phyloP scores from a whole-genome alignment of 768 basidiomycete genomes.

The Rhodosporidiobolus odoratus region DNA sequence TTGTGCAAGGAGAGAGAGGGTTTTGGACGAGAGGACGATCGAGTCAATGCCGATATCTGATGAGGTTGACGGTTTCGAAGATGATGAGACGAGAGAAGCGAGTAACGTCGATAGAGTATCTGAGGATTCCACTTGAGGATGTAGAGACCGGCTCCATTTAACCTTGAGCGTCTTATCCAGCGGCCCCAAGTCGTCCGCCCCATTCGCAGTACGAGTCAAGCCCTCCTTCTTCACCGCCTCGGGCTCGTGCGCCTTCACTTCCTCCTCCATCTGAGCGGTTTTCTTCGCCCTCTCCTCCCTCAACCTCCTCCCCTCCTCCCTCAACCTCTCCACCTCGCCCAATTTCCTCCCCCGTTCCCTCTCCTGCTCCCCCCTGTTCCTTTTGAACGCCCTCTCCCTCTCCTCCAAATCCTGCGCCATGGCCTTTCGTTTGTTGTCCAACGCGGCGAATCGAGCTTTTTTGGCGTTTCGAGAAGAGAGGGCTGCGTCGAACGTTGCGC shows the following conservation, averaged over 20 bases:
- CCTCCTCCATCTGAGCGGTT: background rate
- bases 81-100: background rate
- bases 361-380: conserved; percentile 23
- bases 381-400: conserved; percentile 39
- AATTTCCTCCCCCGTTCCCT: conserved; percentile 10
- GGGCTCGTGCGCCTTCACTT: background rate
- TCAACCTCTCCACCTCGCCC: conserved; percentile 37
- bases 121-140: background rate
- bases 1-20: conserved; percentile 6
- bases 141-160: conserved; percentile 32
- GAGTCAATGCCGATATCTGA: conserved; percentile 27
- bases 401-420: conserved; percentile 37
- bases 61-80: background rate
- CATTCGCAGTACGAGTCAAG: background rate
- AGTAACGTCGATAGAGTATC: background rate
- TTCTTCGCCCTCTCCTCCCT: conserved; percentile 23
- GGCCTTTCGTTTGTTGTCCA: conserved; percentile 40
- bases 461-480: conserved; percentile 30
- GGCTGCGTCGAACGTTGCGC: conserved; percentile 32
- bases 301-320: conserved; percentile 38
- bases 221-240: background rate
- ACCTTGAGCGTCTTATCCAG: conserved; percentile 41
- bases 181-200: conserved; percentile 33
- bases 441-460: conserved; percentile 36
- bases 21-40: conserved; percentile 35